Percentiles rank a stretch among this genome's conserved stretches.
phyloP scores from a whole-genome alignment of 495 filamentous ascomycete species.

The Hyaloscypha hepaticicola region DNA sequence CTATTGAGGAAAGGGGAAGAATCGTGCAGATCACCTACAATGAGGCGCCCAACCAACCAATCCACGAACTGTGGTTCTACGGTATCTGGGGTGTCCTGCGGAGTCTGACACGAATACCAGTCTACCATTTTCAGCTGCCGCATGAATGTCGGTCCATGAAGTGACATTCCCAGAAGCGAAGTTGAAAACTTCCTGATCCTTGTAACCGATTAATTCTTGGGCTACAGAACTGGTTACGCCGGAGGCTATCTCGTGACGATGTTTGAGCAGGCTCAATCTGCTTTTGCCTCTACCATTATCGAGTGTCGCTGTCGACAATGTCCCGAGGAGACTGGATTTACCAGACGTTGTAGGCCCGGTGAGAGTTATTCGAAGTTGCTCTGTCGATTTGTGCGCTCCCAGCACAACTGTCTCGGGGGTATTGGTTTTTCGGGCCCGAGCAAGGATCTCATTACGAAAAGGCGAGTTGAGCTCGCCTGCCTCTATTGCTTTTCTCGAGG shows the following conservation, averaged over 20 bases:
- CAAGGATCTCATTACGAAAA: neutral
- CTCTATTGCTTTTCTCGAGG: neutral
- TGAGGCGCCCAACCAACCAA: slow-evolving; percentile 96
- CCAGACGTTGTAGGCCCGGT: slow-evolving; percentile 90
- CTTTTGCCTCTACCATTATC: slow-evolving; percentile 93
- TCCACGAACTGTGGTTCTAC: slow-evolving; percentile 81
- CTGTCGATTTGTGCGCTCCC: slow-evolving; percentile 38
- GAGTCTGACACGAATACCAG: slow-evolving; percentile 88
- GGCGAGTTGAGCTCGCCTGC: neutral
- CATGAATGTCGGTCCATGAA: slow-evolving; percentile 93
- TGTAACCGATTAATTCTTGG: slow-evolving; percentile 89
- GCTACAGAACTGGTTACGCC: slow-evolving; percentile 92
- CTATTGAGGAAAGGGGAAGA: neutral
- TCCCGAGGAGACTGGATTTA: slow-evolving; percentile 88
- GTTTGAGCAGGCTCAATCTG: slow-evolving; percentile 81
- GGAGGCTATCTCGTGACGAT: slow-evolving; percentile 89
- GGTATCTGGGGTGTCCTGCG: slow-evolving; percentile 82
- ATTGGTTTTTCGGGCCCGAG: slow-evolving; percentile 5
- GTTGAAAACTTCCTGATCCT: slow-evolving; percentile 63
- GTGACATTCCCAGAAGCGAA: slow-evolving; percentile 84
- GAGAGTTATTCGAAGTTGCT: slow-evolving; percentile 88
- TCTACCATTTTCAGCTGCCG: slow-evolving; percentile 59
- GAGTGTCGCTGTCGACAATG: slow-evolving; percentile 78
- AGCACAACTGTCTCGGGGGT: slow-evolving; percentile 29
- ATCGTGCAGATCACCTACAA: slow-evolving; percentile 9